Conservation (phyloP, 1,284 basidiomycete genomes). For the Inonotus obliquus region DNA sequence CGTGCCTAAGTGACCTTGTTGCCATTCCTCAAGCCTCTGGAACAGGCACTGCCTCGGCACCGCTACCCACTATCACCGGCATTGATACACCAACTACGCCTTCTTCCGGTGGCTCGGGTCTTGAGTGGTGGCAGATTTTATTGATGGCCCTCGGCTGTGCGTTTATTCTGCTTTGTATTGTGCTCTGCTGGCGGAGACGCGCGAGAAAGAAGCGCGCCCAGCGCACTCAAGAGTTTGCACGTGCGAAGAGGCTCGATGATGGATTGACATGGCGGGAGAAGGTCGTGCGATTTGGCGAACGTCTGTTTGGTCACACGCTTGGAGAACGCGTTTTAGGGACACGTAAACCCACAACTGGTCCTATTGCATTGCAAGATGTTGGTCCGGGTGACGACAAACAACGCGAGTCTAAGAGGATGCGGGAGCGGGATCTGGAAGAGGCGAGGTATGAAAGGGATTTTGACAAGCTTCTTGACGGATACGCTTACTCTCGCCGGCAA, state of each 20-base stretch:
- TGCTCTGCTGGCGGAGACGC: conserved; percentile 65
- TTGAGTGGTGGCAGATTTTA: conserved; percentile 78
- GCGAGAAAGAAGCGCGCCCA: conserved; percentile 62
- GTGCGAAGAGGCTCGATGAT: conserved; percentile 47
- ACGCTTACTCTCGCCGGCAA: conserved; percentile 41
- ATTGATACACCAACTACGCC: conserved; percentile 40
- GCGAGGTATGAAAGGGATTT: conserved; percentile 46
- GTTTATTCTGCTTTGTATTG: conserved; percentile 63
- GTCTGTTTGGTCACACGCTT: conserved; percentile 47
- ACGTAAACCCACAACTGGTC: conserved; percentile 31
- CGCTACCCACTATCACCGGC: conserved; percentile 54
- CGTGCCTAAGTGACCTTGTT: conserved; percentile 73
- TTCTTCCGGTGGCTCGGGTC: conserved; percentile 29
- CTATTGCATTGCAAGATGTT: conserved; percentile 9
- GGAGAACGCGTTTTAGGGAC: conserved; percentile 26
- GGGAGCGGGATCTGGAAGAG: conserved; percentile 43
- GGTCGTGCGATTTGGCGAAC: conserved; percentile 51
- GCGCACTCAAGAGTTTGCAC: conserved; percentile 60
- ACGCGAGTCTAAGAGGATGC: conserved; percentile 33
- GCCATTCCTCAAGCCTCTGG: conserved; percentile 39
- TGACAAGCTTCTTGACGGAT: conserved; percentile 46
- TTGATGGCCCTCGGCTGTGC: conserved; percentile 76
- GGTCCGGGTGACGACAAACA: conserved; percentile 19
- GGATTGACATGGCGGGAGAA: conserved; percentile 48
- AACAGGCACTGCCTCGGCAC: conserved; percentile 34